Percentiles rank a stretch among this genome's conserved stretches.
phyloP scores from a whole-genome alignment of 2,329 filamentous ascomycete species.

The Pyrenochaeta sp. region DNA sequence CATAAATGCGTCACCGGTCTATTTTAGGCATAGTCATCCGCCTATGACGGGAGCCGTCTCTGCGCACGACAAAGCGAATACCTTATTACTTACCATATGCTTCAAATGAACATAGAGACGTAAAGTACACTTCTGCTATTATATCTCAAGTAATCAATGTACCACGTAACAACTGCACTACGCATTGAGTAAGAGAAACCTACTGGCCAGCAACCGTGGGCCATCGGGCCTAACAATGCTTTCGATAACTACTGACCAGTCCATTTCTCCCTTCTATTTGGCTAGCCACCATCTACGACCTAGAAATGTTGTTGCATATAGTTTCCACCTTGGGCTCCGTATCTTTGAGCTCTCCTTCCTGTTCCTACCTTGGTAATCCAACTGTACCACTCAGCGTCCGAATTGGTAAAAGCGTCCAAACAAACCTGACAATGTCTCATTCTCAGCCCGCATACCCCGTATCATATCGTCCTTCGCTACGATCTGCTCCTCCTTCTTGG shows the following conservation, averaged over 20 bases:
- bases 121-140: too few relatives aligned
- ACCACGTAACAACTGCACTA: neutral
- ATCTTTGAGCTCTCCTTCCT: neutral
- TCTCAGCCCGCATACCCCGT: neutral
- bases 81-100: too few relatives aligned
- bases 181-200: too few relatives aligned
- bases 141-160: too few relatives aligned
- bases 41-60: neutral
- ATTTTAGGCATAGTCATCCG: slow-evolving; percentile 16
- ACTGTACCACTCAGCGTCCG: too few relatives aligned
- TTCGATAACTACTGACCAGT: neutral
- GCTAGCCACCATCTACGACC: neutral
- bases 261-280: neutral
- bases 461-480: neutral
- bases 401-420: too few relatives aligned
- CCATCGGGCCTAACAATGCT: too few relatives aligned
- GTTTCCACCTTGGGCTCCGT: neutral
- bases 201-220: too few relatives aligned
- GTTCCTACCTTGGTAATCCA: too few relatives aligned
- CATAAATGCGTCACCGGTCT: slow-evolving; percentile 33
- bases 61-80: neutral
- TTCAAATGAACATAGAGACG: too few relatives aligned
- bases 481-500: neutral
- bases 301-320: neutral
- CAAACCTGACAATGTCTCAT: neutral